Base-by-base conservation (phyloP, 495 filamentous ascomycete species). In the Apiosordaria backusii region DNA sequence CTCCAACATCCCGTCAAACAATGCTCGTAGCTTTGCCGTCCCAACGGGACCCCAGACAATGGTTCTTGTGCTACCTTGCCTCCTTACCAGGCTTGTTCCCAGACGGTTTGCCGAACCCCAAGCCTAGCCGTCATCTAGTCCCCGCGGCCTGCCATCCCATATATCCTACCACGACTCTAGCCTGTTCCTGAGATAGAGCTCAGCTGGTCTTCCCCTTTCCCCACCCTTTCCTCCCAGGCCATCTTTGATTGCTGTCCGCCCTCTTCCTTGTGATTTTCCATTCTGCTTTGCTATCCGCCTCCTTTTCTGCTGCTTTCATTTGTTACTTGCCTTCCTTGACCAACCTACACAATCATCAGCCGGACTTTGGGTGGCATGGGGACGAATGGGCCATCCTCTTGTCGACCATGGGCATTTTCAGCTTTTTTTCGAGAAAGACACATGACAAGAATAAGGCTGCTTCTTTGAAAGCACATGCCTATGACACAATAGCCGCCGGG, bases 371-470 rank as follows among this genome's bases (percentile, higher is more conserved):
- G 5, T 22, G 7, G 13, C 52, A 1, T 55, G 19, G n/a, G 52
- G 26, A 64, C 71, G 58, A 22, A 75, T 74, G 71, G 71, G 68
- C 35, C 10, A 65, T 71, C 57, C 50, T 35, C 18, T 9, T 27
- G 40, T 62, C 53, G 73, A 75, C 62, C 23, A 82, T 82, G 80
- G 79, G 80, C 66, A 70, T 81, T 65, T 70, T 81, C 53, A 78
- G 73, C 65, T 77, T 81, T 25, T 64, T 82, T 29, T 69, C 74
- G 10, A 77, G 65, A 61, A 81, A 73, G 58, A 58, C 70, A 21
- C 57, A 68, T 62, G 66, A 69, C 61, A 70, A 71, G 64, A 29
- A 52, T 27, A 73, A 72, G 62, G n/a, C 50, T 40, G 63, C 64
- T 60, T 29, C 65, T 61, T 65, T 76, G n/a, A 80, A 75, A 64